A percentile compares a stretch with the other conserved stretches of the same genome.
Conservation (phyloP, 805 yeast species). For the Yarrowia deformans region DNA sequence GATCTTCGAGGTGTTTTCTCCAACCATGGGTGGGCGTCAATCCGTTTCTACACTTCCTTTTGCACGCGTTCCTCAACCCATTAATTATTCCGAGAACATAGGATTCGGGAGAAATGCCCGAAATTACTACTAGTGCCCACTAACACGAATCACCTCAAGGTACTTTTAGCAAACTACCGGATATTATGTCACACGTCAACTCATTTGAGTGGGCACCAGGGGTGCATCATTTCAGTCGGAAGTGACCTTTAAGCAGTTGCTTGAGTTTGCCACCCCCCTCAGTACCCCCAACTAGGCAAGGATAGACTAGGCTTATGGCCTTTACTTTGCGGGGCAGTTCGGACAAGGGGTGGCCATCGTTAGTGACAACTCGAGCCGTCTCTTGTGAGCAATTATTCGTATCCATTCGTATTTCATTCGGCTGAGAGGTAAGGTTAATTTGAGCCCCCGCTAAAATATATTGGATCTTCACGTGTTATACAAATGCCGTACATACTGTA, state of each 20-base stretch:
- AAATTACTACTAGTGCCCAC: neutral
- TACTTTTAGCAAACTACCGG: neutral
- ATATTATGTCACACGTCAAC: slow-evolving; percentile 18
- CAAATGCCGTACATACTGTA: neutral
- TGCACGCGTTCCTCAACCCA: too few species aligned
- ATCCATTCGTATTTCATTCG: neutral
- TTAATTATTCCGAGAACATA: neutral
- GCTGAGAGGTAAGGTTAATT: neutral
- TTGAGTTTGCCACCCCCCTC: slow-evolving; percentile 19
- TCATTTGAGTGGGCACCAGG: slow-evolving; percentile 29
- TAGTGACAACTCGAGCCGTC: neutral
- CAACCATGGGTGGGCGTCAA: too few species aligned
- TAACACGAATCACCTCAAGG: neutral
- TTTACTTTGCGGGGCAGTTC: neutral
- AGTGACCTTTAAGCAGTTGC: slow-evolving; percentile 9
- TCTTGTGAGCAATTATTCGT: neutral
- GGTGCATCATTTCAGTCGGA: neutral
- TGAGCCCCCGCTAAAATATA: slow-evolving; percentile 9
- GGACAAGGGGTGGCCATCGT: neutral
- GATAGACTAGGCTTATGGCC: neutral
- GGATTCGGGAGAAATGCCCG: too few species aligned
- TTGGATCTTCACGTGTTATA: neutral
- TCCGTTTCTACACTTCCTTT: too few species aligned
- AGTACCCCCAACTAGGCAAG: neutral
- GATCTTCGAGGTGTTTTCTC: too few species aligned